A percentile compares a stretch with the other conserved stretches of the same genome.
Evolutionary conservation across 2,329 filamentous ascomycete species (phyloP).

Genomic region (Aureobasidium sp.): DNA sequence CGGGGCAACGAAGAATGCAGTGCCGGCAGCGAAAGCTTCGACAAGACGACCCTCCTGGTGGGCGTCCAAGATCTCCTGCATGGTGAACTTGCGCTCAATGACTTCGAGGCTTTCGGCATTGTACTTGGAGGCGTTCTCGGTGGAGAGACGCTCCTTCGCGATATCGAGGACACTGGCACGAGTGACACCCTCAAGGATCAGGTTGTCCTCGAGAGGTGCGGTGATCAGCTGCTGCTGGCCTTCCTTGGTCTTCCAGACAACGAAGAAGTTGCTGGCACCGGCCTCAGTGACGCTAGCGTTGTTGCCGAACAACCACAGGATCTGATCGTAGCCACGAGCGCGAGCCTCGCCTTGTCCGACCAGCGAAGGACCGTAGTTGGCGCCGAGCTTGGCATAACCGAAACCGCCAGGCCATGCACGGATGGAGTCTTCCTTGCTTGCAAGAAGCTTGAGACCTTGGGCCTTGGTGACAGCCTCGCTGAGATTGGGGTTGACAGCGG

Average conservation of each 20-base stretch:
- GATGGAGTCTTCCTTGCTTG: constrained; percentile 71
- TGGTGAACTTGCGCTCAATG: constrained; percentile 50
- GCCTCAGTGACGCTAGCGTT: constrained; percentile 79
- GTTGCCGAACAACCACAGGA: constrained; percentile 84
- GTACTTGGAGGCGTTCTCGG: constrained; percentile 13
- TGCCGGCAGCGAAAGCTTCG: constrained; percentile 81
- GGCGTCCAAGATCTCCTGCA: constrained; percentile 15
- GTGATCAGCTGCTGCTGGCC: constrained; percentile 66
- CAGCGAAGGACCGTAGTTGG: constrained; percentile 83
- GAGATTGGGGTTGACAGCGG: constrained; percentile 7
- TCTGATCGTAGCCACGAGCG: constrained; percentile 69
- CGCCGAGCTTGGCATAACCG: constrained; percentile 84
- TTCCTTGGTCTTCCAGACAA: constrained; percentile 63
- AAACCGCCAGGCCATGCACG: constrained; percentile 92
- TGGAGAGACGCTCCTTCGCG: constrained; percentile 51
- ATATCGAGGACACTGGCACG: constrained; percentile 70
- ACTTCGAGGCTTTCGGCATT: constrained; percentile 8
- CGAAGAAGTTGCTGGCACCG: constrained; percentile 86
- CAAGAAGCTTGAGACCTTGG: constrained; percentile 57
- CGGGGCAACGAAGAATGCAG: constrained; percentile 52
- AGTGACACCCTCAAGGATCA: constrained; percentile 88
- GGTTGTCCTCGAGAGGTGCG: constrained; percentile 69
- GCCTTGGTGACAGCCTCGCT: constrained; percentile 5
- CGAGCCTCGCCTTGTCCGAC: constrained; percentile 70
- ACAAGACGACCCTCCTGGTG: constrained; percentile 39